Percentiles rank a stretch among this genome's conserved stretches.
Evolutionary conservation across 78 protist genomes (phyloP).

Genomic region (Dictyostelium brefeldianum): DNA sequence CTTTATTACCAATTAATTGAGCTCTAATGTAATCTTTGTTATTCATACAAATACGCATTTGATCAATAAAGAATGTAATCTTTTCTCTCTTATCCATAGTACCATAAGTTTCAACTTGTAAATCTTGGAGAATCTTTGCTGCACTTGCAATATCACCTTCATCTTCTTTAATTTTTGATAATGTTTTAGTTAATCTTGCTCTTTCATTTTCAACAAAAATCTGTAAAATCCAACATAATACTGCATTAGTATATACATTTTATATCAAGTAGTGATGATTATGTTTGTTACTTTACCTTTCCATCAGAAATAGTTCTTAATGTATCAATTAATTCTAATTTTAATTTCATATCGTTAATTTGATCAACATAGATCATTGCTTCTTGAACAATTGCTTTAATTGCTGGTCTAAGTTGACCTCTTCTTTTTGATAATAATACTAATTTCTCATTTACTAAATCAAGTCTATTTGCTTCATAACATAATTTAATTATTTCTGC

Average conservation of each 20-base stretch:
- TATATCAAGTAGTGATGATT: neutral
- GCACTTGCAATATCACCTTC: conserved; percentile 88
- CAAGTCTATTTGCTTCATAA: conserved; percentile 57
- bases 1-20: conserved; percentile 81
- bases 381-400: conserved; percentile 78
- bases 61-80: conserved; percentile 90
- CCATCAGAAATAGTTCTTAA: conserved; percentile 86
- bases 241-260: neutral
- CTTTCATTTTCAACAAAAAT: conserved; percentile 92
- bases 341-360: conserved; percentile 50
- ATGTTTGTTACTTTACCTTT: conserved; percentile 63
- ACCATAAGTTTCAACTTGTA: conserved; percentile 93
- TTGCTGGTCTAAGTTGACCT: conserved; percentile 83
- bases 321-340: conserved; percentile 74
- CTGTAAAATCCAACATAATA: too few relatives aligned
- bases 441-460: conserved; percentile 68
- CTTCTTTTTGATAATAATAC: conserved; percentile 81
- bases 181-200: conserved; percentile 84
- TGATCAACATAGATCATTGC: conserved; percentile 71
- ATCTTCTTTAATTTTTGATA: conserved; percentile 84
- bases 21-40: conserved; percentile 85
- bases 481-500: conserved; percentile 76
- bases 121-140: conserved; percentile 85
- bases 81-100: conserved; percentile 91
- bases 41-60: conserved; percentile 88